Evolutionary conservation across 73 alveolate genomes (phyloP).

Genomic region (Tetrahymena malaccensis): DNA sequence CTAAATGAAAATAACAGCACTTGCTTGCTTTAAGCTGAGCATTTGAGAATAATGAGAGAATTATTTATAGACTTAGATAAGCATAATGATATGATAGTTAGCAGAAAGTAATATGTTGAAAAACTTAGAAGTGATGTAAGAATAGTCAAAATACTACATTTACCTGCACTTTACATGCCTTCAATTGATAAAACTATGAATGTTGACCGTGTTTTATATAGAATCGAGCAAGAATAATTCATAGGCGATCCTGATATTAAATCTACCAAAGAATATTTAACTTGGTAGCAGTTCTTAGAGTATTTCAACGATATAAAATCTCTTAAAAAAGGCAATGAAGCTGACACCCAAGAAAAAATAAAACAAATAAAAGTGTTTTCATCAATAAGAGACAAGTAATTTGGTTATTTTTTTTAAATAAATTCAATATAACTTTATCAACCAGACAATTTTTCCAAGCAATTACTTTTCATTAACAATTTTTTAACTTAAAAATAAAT

Average conservation of each 20-base stretch:
- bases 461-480: no score
- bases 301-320: not conserved
- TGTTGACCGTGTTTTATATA: constrained; percentile 19
- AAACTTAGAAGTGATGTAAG: constrained; percentile 22
- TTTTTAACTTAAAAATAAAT: no score
- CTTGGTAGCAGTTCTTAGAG: constrained; percentile 36
- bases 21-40: constrained; percentile 6
- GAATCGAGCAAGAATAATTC: not conserved
- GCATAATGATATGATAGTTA: constrained; percentile 16
- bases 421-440: constrained; percentile 1
- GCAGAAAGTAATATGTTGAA: not conserved
- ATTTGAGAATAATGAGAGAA: constrained; percentile 1
- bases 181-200: constrained; percentile 21
- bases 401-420: not conserved
- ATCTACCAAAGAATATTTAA: constrained; percentile 8
- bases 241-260: not conserved
- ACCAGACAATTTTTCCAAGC: not conserved
- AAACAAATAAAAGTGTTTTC: constrained; percentile 9
- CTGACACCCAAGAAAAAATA: constrained; percentile 2
- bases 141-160: constrained; percentile 27
- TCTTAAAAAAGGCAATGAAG: not conserved
- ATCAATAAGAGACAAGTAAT: not conserved
- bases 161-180: constrained; percentile 25
- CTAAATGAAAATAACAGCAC: not conserved
- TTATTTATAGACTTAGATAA: not conserved